A percentile compares a stretch with the other conserved stretches of the same genome.
phyloP scores from a whole-genome alignment of 257 asterid species.

The Jasminum sambac region DNA sequence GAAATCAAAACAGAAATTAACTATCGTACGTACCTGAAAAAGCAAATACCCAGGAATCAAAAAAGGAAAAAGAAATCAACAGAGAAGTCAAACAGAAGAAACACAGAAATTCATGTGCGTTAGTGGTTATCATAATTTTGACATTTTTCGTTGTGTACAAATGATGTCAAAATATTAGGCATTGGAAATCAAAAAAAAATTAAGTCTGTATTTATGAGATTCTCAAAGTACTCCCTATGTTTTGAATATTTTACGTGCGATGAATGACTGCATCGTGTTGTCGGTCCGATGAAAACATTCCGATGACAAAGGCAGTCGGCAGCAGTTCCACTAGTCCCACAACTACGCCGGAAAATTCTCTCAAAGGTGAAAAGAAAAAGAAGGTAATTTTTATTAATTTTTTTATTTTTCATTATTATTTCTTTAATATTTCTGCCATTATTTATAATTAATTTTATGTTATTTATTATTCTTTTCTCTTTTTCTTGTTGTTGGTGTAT shows the following conservation, averaged over 20 bases:
- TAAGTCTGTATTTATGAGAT: background rate
- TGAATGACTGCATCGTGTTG: conserved; percentile 42
- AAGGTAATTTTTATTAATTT: conserved; percentile 43
- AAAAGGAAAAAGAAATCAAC: background rate
- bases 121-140: conserved; percentile 29
- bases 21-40: background rate
- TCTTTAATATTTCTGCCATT: background rate
- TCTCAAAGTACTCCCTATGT: too few relatives aligned
- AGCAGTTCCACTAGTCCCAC: conserved; percentile 36
- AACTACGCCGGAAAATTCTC: conserved; percentile 45
- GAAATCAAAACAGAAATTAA: conserved; percentile 11
- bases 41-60: background rate
- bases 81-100: conserved; percentile 33
- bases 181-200: background rate
- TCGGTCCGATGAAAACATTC: conserved; percentile 29
- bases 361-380: conserved; percentile 55
- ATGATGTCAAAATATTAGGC: conserved; percentile 11
- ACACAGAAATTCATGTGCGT: conserved; percentile 51
- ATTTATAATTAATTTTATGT: background rate
- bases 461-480: background rate
- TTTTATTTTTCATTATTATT: background rate
- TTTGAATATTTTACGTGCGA: background rate
- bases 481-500: background rate
- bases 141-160: conserved; percentile 16
- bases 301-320: conserved; percentile 40